Base-by-base conservation (phyloP, 1,139 yeast species). In the Maudiozyma humilis region DNA sequence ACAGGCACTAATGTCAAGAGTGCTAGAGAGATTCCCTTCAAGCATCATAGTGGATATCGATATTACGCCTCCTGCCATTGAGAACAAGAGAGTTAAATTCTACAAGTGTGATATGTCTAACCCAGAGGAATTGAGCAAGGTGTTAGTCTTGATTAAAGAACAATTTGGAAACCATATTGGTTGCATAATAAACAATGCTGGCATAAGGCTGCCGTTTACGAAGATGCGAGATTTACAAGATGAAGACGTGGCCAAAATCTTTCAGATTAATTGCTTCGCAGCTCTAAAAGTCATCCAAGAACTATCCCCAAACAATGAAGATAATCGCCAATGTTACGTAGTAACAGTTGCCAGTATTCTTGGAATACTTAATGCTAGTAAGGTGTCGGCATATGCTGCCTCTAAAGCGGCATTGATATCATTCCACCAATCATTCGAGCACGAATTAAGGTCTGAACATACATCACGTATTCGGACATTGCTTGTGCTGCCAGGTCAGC, bases 101-200 rank as follows among this genome's bases (percentile, higher is more conserved):
- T 53, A 66, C 38, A 42, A 61, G 20, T 79, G 86, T 61, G 82
- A 83, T 54, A 61, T 83, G 39, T 64, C 72, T 0, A 57, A 69
- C 44, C 63, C 64, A n/a, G 47, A 50, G 1, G 59, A 58, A 14
- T 61, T 76, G 2, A 51, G 55, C 2, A 47, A 48, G 1, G 60
- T 70, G 1, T 53, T 71, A 2, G 45, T 53, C 0, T 45, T 51
- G 6, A 65, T 79, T 34, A 61, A 63, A 18, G 30, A 44, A 1
- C 45, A 53, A n/a, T 54, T 62, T 10, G 64, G 66, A 2, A 41
- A 40, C 14, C 51, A 56, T 17, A 65, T 83, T 2, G 72, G 79
- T 29, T 66, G 83, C 0, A 60, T 85, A 36, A 66, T 88, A 20
- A 82, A 83, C 56, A 86, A 85, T 60, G 95, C 94, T 0, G 95